A percentile compares a stretch with the other conserved stretches of the same genome.
Conservation (phyloP, 768 basidiomycete species). For the Scleroderma bovista region DNA sequence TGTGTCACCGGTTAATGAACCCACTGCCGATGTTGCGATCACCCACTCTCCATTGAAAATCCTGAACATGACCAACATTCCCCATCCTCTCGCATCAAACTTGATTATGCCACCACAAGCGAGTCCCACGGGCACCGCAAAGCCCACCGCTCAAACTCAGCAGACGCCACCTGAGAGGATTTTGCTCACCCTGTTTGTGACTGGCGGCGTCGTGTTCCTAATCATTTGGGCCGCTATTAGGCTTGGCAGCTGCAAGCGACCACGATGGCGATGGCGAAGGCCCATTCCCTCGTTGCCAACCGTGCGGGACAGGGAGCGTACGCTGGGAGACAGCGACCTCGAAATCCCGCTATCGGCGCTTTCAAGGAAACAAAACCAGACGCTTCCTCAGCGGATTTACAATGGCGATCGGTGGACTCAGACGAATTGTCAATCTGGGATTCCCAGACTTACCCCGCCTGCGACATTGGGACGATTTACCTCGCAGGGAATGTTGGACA, state of each 20-base stretch:
- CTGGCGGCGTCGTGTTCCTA: slow-evolving; percentile 44
- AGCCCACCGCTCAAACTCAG: slow-evolving; percentile 7
- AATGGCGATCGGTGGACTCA: slow-evolving; percentile 46
- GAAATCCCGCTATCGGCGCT: slow-evolving; percentile 72
- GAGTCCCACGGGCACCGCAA: not conserved
- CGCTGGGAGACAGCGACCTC: slow-evolving; percentile 36
- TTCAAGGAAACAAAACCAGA: too few relatives aligned
- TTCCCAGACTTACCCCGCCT: slow-evolving; percentile 22
- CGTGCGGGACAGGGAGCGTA: slow-evolving; percentile 5
- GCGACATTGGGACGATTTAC: slow-evolving; percentile 21
- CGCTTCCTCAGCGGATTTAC: slow-evolving; percentile 30
- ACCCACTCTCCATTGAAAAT: not conserved
- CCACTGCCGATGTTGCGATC: not conserved
- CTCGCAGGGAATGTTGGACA: slow-evolving; percentile 10
- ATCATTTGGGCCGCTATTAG: slow-evolving; percentile 38
- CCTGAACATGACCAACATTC: not conserved
- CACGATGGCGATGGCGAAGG: slow-evolving; percentile 46
- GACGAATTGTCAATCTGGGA: slow-evolving; percentile 46
- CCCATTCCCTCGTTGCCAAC: slow-evolving; percentile 68
- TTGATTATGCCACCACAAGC: not conserved
- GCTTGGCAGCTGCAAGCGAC: slow-evolving; percentile 28
- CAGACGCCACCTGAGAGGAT: slow-evolving; percentile 39
- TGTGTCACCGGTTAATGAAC: too few relatives aligned
- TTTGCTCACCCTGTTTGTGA: slow-evolving; percentile 50
- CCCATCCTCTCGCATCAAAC: too few relatives aligned